A percentile compares a stretch with the other conserved stretches of the same genome.
Conservation (phyloP, 2,329 filamentous ascomycete species). For the Huntiella bhutanensis region DNA sequence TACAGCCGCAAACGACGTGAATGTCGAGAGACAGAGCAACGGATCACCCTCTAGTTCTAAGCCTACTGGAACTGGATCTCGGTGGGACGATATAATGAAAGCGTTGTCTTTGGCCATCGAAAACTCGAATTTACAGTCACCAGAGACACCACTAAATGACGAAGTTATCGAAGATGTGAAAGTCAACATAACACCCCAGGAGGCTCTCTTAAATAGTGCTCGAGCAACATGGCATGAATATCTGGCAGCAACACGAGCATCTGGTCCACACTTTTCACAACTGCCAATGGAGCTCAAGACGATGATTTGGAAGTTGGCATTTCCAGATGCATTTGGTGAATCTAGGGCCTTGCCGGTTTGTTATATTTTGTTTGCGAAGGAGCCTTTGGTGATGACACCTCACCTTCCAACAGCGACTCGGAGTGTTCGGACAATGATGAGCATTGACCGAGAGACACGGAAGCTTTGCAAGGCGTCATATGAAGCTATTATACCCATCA, state of each 20-base stretch:
- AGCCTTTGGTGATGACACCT: background rate
- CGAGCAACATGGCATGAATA: conserved; percentile 5
- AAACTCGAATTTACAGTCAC: background rate
- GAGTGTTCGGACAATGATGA: conserved; percentile 5
- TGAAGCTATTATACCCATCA: background rate
- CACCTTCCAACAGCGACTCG: background rate
- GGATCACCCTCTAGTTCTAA: no score
- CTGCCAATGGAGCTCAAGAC: conserved; percentile 4
- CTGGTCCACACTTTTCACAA: background rate
- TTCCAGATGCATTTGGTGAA: background rate
- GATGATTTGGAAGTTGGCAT: conserved; percentile 8
- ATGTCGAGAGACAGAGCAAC: no score
- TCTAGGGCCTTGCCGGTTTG: conserved; percentile 1
- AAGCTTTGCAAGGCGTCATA: conserved; percentile 1
- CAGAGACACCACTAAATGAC: background rate
- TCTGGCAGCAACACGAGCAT: background rate
- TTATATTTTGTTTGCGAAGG: background rate
- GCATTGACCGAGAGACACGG: conserved; percentile 6
- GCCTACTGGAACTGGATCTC: no score
- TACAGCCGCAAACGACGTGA: no score
- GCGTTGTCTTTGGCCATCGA: background rate
- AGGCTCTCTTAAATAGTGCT: background rate
- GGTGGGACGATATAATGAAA: no score
- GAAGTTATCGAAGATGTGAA: background rate
- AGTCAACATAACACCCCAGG: background rate